Percentiles rank a stretch among this genome's conserved stretches.
phyloP scores from a whole-genome alignment of 345 rosid genomes.

The Eucalyptus erythrocorys region DNA sequence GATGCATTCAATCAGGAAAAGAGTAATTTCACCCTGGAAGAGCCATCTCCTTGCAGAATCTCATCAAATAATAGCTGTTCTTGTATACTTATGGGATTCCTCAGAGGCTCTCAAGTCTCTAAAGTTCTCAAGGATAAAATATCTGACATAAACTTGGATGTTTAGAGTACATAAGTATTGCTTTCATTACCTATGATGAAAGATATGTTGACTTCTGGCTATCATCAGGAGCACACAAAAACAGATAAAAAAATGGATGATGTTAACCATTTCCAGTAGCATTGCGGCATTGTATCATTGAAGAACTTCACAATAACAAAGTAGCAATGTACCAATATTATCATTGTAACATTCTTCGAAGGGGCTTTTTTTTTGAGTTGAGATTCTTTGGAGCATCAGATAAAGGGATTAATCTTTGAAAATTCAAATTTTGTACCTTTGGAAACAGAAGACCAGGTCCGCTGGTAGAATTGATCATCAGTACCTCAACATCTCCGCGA shows the following conservation, averaged over 20 bases:
- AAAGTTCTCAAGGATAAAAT: not conserved
- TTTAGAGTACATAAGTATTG: not conserved
- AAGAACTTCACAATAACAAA: not conserved
- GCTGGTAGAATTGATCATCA: conserved; percentile 34
- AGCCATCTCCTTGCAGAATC: not conserved
- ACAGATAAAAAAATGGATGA: not conserved
- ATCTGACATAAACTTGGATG: not conserved
- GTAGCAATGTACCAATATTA: not conserved
- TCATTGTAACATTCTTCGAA: not conserved
- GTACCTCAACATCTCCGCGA: conserved; percentile 17
- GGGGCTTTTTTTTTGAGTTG: not conserved
- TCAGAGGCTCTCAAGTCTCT: not conserved
- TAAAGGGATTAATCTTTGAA: not conserved
- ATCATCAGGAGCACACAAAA: not conserved
- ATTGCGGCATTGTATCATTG: not conserved
- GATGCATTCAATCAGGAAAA: not conserved
- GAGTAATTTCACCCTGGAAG: not conserved
- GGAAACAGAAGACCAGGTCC: conserved; percentile 52
- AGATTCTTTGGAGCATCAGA: not conserved
- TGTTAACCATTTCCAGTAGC: not conserved
- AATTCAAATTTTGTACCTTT: conserved; percentile 10
- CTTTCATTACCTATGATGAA: not conserved
- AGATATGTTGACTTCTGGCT: not conserved
- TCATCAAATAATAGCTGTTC: not conserved
- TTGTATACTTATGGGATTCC: not conserved